These are phyloP conservation scores for Pichia phayaonensis DNA, from an alignment of 805 yeast genomes.

Conservation along the genomic window DNA sequence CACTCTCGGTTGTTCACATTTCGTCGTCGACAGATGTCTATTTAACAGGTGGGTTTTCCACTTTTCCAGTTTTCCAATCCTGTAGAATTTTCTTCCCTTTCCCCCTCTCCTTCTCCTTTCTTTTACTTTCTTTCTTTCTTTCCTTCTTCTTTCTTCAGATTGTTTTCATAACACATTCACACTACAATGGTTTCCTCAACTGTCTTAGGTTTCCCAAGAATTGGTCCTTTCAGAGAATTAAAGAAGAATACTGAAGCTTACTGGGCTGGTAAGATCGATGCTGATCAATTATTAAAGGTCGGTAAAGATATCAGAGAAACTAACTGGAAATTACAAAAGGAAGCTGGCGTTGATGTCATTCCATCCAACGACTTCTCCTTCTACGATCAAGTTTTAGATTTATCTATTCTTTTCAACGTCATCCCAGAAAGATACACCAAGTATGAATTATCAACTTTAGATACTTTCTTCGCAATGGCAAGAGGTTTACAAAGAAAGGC, in stretches of 20 bases:
- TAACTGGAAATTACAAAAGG: slow-evolving; percentile 98
- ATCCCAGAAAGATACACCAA: slow-evolving; percentile 96
- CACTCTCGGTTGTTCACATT: background rate
- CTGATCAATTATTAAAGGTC: slow-evolving; percentile 79
- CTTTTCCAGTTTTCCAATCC: too few species aligned
- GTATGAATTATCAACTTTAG: slow-evolving; percentile 80
- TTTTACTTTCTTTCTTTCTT: background rate
- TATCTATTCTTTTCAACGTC: slow-evolving; percentile 87
- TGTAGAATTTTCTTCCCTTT: too few species aligned
- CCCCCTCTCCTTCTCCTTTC: background rate
- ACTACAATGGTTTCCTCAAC: slow-evolving; percentile 84
- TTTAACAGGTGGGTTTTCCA: background rate
- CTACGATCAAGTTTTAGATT: slow-evolving; percentile 95
- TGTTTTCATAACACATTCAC: background rate
- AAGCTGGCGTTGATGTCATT: slow-evolving; percentile 93
- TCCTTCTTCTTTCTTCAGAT: background rate
- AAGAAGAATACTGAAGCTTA: slow-evolving; percentile 98
- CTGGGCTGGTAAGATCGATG: slow-evolving; percentile 92
- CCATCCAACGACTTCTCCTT: slow-evolving; percentile 97
- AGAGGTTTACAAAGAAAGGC: slow-evolving; percentile 99
- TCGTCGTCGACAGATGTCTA: background rate
- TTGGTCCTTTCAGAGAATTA: slow-evolving; percentile 98
- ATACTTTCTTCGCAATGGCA: slow-evolving; percentile 97
- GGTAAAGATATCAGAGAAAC: slow-evolving; percentile 92
- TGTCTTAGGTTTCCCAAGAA: slow-evolving; percentile 99